Percentiles rank a stretch among this genome's conserved stretches.
Conservation (phyloP, 2,329 filamentous ascomycete genomes). For the Cladosporium sphaerospermum region DNA sequence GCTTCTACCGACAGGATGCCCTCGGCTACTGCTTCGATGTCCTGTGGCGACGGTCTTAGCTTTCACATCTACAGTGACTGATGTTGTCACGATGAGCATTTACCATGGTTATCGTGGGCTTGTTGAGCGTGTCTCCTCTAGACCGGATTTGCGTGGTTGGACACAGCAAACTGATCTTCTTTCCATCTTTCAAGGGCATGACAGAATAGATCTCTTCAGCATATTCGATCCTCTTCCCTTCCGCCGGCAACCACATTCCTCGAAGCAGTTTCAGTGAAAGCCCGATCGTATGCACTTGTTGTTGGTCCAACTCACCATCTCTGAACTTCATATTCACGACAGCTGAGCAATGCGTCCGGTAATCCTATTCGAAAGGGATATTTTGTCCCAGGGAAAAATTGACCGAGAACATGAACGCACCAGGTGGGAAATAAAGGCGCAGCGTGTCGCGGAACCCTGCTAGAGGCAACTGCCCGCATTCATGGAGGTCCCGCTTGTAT, state of each 20-base stretch:
- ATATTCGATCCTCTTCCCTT: conserved; percentile 56
- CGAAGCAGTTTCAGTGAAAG: not conserved
- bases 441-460: too few species aligned
- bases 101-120: conserved; percentile 47
- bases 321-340: conserved; percentile 5
- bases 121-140: conserved; percentile 50
- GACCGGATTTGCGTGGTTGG: conserved; percentile 51
- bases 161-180: conserved; percentile 50
- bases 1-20: conserved; percentile 56
- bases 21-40: conserved; percentile 52
- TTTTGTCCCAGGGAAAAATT: not conserved
- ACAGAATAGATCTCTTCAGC: conserved; percentile 58
- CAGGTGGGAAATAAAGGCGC: not conserved
- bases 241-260: conserved; percentile 60
- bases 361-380: not conserved
- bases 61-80: not conserved
- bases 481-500: not conserved
- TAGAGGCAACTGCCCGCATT: too few species aligned
- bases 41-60: conserved; percentile 20
- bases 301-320: not conserved
- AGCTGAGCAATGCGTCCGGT: too few species aligned
- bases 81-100: conserved; percentile 25
- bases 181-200: conserved; percentile 39
- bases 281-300: not conserved
- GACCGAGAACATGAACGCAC: not conserved